phyloP scores from a whole-genome alignment of 306 rosid species.

The Datisca glomerata region DNA sequence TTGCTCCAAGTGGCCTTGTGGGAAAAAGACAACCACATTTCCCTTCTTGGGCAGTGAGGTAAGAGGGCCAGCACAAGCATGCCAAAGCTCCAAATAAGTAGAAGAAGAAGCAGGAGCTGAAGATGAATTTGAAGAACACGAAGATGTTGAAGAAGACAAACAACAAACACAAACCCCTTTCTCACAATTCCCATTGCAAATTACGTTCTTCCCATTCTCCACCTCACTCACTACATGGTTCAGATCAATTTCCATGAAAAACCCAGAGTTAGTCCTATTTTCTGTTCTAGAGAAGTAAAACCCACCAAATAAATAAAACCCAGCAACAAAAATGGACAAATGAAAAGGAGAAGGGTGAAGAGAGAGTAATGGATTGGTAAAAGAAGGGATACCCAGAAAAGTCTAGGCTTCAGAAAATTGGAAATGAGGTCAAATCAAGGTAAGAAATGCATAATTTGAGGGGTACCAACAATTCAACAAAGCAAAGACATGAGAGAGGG shows the following conservation, averaged over 20 bases:
- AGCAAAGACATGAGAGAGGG: slow-evolving; percentile 24
- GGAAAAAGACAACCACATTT: slow-evolving; percentile 84
- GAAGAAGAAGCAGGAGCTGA: slow-evolving; percentile 50
- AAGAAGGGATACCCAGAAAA: slow-evolving; percentile 30
- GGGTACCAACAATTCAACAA: slow-evolving; percentile 37
- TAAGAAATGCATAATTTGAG: slow-evolving; percentile 37
- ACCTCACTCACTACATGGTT: slow-evolving; percentile 69
- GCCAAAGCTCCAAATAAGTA: slow-evolving; percentile 82
- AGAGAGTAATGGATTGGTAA: slow-evolving; percentile 34
- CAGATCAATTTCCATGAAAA: slow-evolving; percentile 99
- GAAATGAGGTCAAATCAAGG: slow-evolving; percentile 64
- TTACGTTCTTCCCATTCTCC: slow-evolving; percentile 52
- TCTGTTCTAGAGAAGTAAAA: slow-evolving; percentile 22
- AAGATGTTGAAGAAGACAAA: slow-evolving; percentile 59
- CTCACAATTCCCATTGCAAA: slow-evolving; percentile 55
- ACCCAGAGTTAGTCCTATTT: slow-evolving; percentile 24
- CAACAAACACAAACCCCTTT: slow-evolving; percentile 44
- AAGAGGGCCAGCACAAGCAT: slow-evolving; percentile 98
- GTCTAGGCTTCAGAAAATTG: slow-evolving; percentile 26
- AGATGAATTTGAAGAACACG: slow-evolving; percentile 54
- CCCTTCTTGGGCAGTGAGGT: slow-evolving; percentile 82
- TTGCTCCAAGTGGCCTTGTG: slow-evolving; percentile 91
- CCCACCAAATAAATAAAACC: slow-evolving; percentile 12
- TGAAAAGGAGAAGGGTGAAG: slow-evolving; percentile 5
- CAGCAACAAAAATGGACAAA: neutral